Conservation (phyloP, 2,329 filamentous ascomycete genomes). For the Colletotrichum truncatum region DNA sequence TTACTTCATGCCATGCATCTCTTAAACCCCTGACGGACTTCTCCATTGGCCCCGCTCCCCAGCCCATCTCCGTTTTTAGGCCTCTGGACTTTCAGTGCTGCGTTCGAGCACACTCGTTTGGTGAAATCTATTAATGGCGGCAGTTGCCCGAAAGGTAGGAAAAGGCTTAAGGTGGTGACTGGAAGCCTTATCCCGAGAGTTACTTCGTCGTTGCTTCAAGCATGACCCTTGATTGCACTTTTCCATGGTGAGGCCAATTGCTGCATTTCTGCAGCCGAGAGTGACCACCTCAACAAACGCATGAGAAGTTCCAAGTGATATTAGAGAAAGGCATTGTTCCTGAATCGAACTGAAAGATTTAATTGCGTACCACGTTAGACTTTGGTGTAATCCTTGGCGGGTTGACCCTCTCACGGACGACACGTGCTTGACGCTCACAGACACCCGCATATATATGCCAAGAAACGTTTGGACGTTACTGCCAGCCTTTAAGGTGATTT, state of each 20-base stretch:
- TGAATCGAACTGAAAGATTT: neutral
- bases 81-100: neutral
- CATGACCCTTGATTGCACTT: neutral
- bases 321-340: neutral
- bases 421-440: neutral
- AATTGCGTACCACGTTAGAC: too few species aligned
- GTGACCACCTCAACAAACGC: neutral
- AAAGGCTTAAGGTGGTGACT: neutral
- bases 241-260: neutral
- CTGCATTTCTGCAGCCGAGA: slow-evolving; percentile 13
- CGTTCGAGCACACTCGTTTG: neutral
- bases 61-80: neutral
- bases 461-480: slow-evolving; percentile 3
- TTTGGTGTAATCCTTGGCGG: neutral
- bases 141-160: neutral
- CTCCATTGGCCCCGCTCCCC: neutral
- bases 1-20: neutral
- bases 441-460: slow-evolving; percentile 9
- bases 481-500: neutral
- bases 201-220: too few species aligned
- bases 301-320: neutral
- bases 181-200: neutral
- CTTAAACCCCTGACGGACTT: neutral
- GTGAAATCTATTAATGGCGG: neutral
- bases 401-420: neutral